Evolutionary conservation across 2,329 filamentous ascomycete species (phyloP).

Genomic region (Hypoxylon sp.): DNA sequence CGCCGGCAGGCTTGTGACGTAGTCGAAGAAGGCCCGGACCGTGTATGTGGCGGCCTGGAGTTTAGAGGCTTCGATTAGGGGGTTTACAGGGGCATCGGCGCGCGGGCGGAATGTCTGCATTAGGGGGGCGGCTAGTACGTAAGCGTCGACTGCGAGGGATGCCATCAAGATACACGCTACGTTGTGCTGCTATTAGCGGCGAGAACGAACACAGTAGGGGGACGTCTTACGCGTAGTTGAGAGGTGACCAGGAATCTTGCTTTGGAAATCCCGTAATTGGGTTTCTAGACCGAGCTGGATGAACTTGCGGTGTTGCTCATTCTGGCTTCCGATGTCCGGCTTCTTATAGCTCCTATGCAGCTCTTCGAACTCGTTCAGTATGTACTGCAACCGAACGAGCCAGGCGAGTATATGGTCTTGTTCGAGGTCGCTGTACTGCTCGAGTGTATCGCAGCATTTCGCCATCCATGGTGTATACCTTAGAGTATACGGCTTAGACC

Average conservation of each 20-base stretch:
- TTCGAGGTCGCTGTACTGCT: constrained; percentile 53
- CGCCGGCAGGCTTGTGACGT: constrained; percentile 45
- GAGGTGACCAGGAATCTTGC: constrained; percentile 54
- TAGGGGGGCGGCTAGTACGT: constrained; percentile 57
- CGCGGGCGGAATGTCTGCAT: constrained; percentile 45
- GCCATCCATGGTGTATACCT: constrained; percentile 60
- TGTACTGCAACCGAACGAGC: constrained; percentile 59
- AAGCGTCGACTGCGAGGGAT: constrained; percentile 56
- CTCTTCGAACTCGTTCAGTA: constrained; percentile 56
- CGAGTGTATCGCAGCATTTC: constrained; percentile 61
- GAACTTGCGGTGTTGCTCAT: constrained; percentile 59
- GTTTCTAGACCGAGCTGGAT: constrained; percentile 63
- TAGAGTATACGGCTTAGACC: constrained; percentile 54
- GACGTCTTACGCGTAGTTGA: constrained; percentile 48
- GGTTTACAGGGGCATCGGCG: constrained; percentile 24
- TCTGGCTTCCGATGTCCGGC: constrained; percentile 42
- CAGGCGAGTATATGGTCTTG: constrained; percentile 61
- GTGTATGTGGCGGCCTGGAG: constrained; percentile 44
- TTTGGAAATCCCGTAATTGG: constrained; percentile 60
- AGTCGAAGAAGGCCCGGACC: constrained; percentile 53
- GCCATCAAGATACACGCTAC: constrained; percentile 54
- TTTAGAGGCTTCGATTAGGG: constrained; percentile 42
- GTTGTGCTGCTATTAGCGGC: constrained; percentile 14
- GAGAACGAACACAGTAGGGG: not conserved
- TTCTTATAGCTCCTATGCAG: constrained; percentile 50